These are phyloP conservation scores for Yamadazyma blattariae DNA, from an alignment of 1,139 yeast species.

Conservation along the genomic window DNA sequence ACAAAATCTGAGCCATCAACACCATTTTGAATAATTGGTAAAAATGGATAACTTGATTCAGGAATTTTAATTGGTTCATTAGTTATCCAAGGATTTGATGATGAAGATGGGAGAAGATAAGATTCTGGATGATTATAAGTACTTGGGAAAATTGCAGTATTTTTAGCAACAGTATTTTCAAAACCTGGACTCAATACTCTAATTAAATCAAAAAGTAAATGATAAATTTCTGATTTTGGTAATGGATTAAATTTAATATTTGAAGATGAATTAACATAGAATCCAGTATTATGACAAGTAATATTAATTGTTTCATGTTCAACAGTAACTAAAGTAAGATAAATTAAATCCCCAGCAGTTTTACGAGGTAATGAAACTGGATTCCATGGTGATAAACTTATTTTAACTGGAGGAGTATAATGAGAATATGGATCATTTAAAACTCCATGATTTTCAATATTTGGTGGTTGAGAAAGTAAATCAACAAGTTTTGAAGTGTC, in stretches of 20 bases:
- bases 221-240: slow-evolving; percentile 29
- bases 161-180: slow-evolving; percentile 35
- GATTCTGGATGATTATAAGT: slow-evolving; percentile 54
- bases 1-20: slow-evolving; percentile 55
- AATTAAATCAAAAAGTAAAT: slow-evolving; percentile 54
- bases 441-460: neutral
- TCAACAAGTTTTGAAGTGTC: slow-evolving; percentile 3
- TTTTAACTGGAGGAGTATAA: slow-evolving; percentile 39
- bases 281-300: slow-evolving; percentile 78
- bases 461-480: neutral
- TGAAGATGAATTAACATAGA: slow-evolving; percentile 70
- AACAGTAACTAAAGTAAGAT: slow-evolving; percentile 69
- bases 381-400: slow-evolving; percentile 79
- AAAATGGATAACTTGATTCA: slow-evolving; percentile 64
- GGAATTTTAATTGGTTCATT: slow-evolving; percentile 32
- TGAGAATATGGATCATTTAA: slow-evolving; percentile 9
- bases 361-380: slow-evolving; percentile 72
- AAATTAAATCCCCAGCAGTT: slow-evolving; percentile 74
- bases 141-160: slow-evolving; percentile 38
- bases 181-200: slow-evolving; percentile 54
- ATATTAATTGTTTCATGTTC: slow-evolving; percentile 80
- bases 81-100: slow-evolving; percentile 78
- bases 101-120: slow-evolving; percentile 58
- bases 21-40: slow-evolving; percentile 52
- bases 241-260: slow-evolving; percentile 66